Evolutionary conservation across 1,284 basidiomycete genomes (phyloP).

Genomic region (Pseudozyma thailandica): DNA sequence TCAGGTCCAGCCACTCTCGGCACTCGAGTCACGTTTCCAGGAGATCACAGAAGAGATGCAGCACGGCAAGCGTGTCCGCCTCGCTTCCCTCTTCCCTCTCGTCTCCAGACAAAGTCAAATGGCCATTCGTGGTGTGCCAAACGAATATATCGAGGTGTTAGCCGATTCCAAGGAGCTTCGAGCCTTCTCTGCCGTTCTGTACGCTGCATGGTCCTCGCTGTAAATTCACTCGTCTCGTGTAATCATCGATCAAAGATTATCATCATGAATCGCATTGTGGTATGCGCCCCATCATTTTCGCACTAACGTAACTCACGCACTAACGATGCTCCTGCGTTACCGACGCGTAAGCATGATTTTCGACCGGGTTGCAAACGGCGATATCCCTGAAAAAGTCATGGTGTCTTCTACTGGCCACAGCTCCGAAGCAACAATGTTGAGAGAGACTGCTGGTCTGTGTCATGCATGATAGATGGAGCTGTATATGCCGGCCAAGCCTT

Average conservation of each 20-base stretch:
- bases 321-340: too few species aligned
- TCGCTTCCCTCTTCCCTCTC: slow-evolving; percentile 81
- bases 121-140: slow-evolving; percentile 78
- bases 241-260: neutral
- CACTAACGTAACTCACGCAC: too few species aligned
- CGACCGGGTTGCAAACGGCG: too few species aligned
- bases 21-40: slow-evolving; percentile 70
- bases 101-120: slow-evolving; percentile 80
- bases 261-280: neutral
- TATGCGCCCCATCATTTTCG: too few species aligned
- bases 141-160: slow-evolving; percentile 77
- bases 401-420: too few species aligned
- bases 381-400: too few species aligned
- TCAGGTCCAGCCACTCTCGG: slow-evolving; percentile 33
- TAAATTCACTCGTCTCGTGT: slow-evolving; percentile 13
- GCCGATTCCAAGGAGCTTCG: slow-evolving; percentile 70
- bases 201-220: slow-evolving; percentile 69
- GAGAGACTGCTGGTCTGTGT: too few species aligned
- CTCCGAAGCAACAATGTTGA: too few species aligned
- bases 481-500: too few species aligned
- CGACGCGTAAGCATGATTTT: too few species aligned
- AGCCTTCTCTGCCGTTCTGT: slow-evolving; percentile 72
- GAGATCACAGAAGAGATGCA: slow-evolving; percentile 54
- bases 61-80: slow-evolving; percentile 72
- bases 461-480: too few species aligned